Evolutionary conservation across 2,329 filamentous ascomycete genomes (phyloP).

Genomic region (Xylariaceae sp.): DNA sequence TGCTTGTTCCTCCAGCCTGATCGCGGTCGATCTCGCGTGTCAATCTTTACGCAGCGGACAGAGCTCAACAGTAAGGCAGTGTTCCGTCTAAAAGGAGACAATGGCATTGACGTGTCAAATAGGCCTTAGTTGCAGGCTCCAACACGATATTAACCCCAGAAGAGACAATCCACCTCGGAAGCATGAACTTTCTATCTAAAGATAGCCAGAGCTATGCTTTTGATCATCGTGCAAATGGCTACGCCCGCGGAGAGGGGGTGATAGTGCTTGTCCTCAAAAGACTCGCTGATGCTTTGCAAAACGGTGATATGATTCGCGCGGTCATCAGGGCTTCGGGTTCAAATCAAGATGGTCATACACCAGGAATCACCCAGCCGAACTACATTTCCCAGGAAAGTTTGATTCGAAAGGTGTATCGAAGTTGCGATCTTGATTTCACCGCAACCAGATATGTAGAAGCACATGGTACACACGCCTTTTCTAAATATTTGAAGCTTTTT

Average conservation of each 20-base stretch:
- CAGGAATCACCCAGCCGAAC: constrained; percentile 29
- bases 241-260: constrained; percentile 50
- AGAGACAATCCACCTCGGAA: constrained; percentile 24
- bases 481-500: background rate
- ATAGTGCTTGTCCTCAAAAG: constrained; percentile 50
- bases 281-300: constrained; percentile 44
- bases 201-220: constrained; percentile 28
- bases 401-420: constrained; percentile 33
- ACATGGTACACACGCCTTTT: constrained; percentile 19
- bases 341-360: constrained; percentile 32
- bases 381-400: constrained; percentile 31
- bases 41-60: constrained; percentile 24
- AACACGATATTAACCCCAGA: constrained; percentile 34
- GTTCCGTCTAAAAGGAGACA: background rate
- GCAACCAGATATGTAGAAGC: constrained; percentile 33
- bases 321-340: constrained; percentile 33
- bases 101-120: background rate
- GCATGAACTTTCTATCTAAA: constrained; percentile 40
- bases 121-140: constrained; percentile 34
- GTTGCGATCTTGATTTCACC: constrained; percentile 19
- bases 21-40: constrained; percentile 32
- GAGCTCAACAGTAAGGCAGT: constrained; percentile 20
- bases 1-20: constrained; percentile 38
- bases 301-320: constrained; percentile 38
- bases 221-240: constrained; percentile 30